These are phyloP conservation scores for Saccharomycopsis lassenensis DNA, from an alignment of 805 yeast genomes.

Conservation along the genomic window DNA sequence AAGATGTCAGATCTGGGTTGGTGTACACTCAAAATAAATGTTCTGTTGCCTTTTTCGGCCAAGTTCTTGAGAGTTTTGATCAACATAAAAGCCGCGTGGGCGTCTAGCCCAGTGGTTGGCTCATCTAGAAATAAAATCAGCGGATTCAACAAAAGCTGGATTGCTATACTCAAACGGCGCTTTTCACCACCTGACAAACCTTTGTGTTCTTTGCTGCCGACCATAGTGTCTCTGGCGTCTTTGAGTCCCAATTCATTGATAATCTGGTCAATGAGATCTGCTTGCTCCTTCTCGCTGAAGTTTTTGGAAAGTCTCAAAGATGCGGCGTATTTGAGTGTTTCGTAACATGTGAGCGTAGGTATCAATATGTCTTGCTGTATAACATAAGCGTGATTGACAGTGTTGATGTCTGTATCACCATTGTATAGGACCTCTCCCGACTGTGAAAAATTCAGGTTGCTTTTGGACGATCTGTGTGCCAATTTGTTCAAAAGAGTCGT, in stretches of 20 bases:
- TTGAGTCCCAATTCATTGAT: constrained; percentile 54
- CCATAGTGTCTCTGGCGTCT: constrained; percentile 49
- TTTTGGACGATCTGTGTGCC: constrained; percentile 34
- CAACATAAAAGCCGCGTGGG: constrained; percentile 59
- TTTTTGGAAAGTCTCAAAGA: constrained; percentile 49
- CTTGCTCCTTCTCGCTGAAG: constrained; percentile 33
- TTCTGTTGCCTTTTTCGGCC: constrained; percentile 48
- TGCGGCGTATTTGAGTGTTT: constrained; percentile 61
- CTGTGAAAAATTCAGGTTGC: constrained; percentile 1
- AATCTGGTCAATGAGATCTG: constrained; percentile 43
- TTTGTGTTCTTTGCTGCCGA: constrained; percentile 41
- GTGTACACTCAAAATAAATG: constrained; percentile 67
- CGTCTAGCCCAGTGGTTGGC: constrained; percentile 82
- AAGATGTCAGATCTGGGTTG: constrained; percentile 78
- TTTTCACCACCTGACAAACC: constrained; percentile 79
- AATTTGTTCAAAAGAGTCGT: constrained; percentile 65
- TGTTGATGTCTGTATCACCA: constrained; percentile 18
- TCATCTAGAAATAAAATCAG: constrained; percentile 71
- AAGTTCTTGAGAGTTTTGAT: constrained; percentile 50
- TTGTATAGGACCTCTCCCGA: constrained; percentile 9
- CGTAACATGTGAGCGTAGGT: constrained; percentile 63
- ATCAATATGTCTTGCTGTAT: constrained; percentile 65
- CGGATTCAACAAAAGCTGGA: constrained; percentile 69
- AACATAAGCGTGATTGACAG: constrained; percentile 46
- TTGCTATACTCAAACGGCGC: constrained; percentile 64